phyloP scores from a whole-genome alignment of 2,329 filamentous ascomycete genomes.

The Aspergillus fumigatiaffinis region DNA sequence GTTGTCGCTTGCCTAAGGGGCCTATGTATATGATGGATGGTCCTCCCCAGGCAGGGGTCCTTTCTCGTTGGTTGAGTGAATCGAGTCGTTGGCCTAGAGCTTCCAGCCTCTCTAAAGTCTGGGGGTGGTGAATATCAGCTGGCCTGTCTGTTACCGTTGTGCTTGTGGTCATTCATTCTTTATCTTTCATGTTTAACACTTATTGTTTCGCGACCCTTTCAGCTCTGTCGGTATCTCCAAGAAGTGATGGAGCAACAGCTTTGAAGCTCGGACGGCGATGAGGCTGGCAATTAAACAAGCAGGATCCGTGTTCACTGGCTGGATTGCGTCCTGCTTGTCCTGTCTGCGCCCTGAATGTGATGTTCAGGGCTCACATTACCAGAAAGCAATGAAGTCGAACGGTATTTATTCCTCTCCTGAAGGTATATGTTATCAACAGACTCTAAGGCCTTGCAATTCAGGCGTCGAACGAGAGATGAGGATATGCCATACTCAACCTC shows the following conservation, averaged over 20 bases:
- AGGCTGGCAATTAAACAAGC: slow-evolving; percentile 35
- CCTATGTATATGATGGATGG: not conserved
- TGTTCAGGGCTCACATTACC: slow-evolving; percentile 21
- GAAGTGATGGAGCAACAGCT: slow-evolving; percentile 26
- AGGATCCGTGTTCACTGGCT: slow-evolving; percentile 37
- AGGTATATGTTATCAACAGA: not conserved
- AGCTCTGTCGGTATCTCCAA: slow-evolving; percentile 10
- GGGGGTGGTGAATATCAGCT: not conserved
- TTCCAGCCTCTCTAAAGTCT: not conserved
- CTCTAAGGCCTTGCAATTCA: slow-evolving; percentile 15
- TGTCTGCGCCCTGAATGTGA: slow-evolving; percentile 25
- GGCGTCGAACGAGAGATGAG: slow-evolving; percentile 42
- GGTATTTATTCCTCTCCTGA: slow-evolving; percentile 8
- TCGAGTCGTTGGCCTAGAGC: not conserved
- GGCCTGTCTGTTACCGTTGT: slow-evolving; percentile 1
- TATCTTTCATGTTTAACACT: slow-evolving; percentile 5
- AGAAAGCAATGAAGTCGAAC: slow-evolving; percentile 19
- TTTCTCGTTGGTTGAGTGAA: not conserved
- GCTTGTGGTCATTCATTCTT: not conserved
- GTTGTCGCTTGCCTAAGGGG: not conserved
- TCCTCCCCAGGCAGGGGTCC: not conserved
- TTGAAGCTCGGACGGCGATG: slow-evolving; percentile 33
- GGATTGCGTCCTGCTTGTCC: slow-evolving; percentile 38
- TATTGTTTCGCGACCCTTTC: slow-evolving; percentile 7
- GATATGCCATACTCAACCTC: slow-evolving; percentile 44